Conservation (phyloP, 2,329 filamentous ascomycete species). For the Fusarium neocosmosporiellum region DNA sequence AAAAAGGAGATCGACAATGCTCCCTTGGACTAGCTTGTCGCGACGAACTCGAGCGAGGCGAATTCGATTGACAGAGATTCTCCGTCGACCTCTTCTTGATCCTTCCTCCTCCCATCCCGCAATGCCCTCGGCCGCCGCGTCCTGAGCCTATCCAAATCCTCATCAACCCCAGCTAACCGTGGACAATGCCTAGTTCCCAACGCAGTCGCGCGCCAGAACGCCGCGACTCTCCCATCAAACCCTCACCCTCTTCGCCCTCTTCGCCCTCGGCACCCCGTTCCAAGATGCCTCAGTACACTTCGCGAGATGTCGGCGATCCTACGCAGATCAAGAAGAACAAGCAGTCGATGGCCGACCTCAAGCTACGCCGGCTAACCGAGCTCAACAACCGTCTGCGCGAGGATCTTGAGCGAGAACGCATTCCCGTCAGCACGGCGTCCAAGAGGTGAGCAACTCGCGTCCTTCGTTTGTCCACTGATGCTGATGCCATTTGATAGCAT, state of each 20-base stretch:
- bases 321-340: conserved; percentile 89
- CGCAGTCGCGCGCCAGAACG: conserved; percentile 22
- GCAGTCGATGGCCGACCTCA: conserved; percentile 99
- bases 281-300: conserved; percentile 75
- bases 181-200: conserved; percentile 31
- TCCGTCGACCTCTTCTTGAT: conserved; percentile 7
- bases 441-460: conserved; percentile 71
- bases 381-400: conserved; percentile 96
- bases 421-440: conserved; percentile 94
- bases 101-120: conserved; percentile 2
- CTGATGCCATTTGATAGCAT: conserved; percentile 68
- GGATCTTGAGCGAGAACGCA: conserved; percentile 93
- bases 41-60: conserved; percentile 20
- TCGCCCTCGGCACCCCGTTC: conserved; percentile 37
- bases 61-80: conserved; percentile 20
- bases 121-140: conserved; percentile 13
- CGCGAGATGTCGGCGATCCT: conserved; percentile 74
- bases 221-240: conserved; percentile 24
- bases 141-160: conserved; percentile 3
- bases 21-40: conserved; percentile 20
- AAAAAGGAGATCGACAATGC: conserved; percentile 26
- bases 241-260: conserved; percentile 18
- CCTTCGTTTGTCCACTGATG: conserved; percentile 6
- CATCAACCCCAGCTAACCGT: conserved; percentile 27
- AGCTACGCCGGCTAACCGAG: conserved; percentile 94